A percentile compares a stretch with the other conserved stretches of the same genome.
These are phyloP conservation scores for Euphrasia arctica DNA, from an alignment of 305 asterid genomes.

Conservation along the genomic window DNA sequence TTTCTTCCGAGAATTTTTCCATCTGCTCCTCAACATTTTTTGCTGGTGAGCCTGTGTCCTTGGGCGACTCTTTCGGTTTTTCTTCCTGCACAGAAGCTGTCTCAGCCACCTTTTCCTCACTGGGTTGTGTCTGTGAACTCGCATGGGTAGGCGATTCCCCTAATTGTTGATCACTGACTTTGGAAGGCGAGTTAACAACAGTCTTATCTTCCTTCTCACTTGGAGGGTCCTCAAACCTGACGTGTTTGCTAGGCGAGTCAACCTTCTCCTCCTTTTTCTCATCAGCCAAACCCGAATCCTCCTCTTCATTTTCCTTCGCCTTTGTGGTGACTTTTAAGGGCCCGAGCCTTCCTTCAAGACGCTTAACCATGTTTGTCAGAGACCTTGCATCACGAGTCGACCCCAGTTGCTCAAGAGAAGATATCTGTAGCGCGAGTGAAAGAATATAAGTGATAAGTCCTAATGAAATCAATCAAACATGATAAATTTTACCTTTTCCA, in stretches of 20 bases:
- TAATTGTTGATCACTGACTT: not conserved
- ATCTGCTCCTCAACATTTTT: constrained; percentile 11
- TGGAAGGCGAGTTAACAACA: not conserved
- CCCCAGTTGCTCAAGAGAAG: not conserved
- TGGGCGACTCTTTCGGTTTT: constrained; percentile 4
- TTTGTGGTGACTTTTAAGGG: not conserved
- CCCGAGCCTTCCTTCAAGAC: constrained; percentile 4
- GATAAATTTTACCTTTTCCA: not conserved
- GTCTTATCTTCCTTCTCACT: not conserved
- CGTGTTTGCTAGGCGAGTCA: not conserved
- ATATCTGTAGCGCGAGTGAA: not conserved
- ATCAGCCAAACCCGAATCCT: not conserved
- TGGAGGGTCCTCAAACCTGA: constrained; percentile 1
- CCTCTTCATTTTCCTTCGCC: not conserved
- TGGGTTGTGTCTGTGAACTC: not conserved
- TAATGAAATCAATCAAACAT: not conserved
- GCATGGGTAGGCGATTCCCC: not conserved
- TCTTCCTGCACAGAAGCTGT: not conserved
- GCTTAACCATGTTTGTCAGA: not conserved
- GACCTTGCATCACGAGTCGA: constrained; percentile 8
- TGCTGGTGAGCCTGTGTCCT: constrained; percentile 6
- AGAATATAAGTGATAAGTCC: not conserved
- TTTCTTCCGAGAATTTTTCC: constrained; percentile 13
- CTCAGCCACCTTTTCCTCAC: not conserved
- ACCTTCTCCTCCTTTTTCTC: not conserved